Conservation (phyloP, 805 yeast genomes). For the Candida chilensis region DNA sequence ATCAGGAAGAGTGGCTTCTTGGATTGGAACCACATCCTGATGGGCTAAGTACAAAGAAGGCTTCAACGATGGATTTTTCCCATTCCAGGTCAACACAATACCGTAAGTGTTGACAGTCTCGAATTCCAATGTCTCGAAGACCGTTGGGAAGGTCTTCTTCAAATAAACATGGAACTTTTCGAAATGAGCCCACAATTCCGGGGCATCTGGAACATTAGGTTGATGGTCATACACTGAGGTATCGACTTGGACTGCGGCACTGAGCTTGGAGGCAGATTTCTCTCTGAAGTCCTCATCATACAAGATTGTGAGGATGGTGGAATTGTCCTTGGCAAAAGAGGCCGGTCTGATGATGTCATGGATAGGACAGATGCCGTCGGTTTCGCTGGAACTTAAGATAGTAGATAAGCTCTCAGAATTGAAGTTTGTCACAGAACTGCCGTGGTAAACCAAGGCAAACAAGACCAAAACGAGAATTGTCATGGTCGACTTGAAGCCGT, state of each 20-base stretch:
- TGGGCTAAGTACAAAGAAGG: slow-evolving; percentile 28
- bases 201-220: slow-evolving; percentile 23
- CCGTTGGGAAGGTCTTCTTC: slow-evolving; percentile 19
- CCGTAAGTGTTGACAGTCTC: slow-evolving; percentile 22
- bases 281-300: slow-evolving; percentile 18
- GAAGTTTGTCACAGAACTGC: too few species aligned
- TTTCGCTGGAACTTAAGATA: too few species aligned
- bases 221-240: slow-evolving; percentile 24
- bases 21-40: slow-evolving; percentile 29
- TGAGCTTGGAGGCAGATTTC: slow-evolving; percentile 20
- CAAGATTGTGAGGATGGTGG: too few species aligned
- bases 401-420: too few species aligned
- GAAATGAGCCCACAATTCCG: slow-evolving; percentile 22
- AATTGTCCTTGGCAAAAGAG: slow-evolving; percentile 8
- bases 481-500: too few species aligned
- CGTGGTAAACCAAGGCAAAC: too few species aligned
- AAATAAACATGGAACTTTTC: slow-evolving; percentile 19
- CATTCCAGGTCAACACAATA: slow-evolving; percentile 23
- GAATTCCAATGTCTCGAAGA: slow-evolving; percentile 13
- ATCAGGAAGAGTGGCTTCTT: slow-evolving; percentile 17
- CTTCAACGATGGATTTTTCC: slow-evolving; percentile 14
- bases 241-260: slow-evolving; percentile 27
- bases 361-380: too few species aligned
- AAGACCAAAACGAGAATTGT: too few species aligned
- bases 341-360: slow-evolving; percentile 8